Evolutionary conservation across 2,329 filamentous ascomycete genomes (phyloP), one percentile per base, ranked within the genome.

Genomic region (Cladophialophora chaetospira): DNA sequence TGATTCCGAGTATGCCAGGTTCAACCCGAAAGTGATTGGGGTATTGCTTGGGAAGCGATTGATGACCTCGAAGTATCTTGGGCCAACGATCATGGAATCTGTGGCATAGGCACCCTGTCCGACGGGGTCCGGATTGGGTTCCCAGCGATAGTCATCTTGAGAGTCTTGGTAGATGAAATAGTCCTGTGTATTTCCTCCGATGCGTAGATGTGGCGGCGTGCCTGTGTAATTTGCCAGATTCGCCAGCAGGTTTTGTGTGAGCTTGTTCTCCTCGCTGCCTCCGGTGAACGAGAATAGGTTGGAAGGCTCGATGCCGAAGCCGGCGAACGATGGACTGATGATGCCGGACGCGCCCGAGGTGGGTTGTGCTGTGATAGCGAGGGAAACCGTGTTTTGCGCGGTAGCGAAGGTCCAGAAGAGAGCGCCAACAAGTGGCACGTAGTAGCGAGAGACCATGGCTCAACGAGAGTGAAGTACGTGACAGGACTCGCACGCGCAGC

Each of bases 241-340:
- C 58, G 75, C 69, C 11, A 81, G 66, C 25, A 81, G 69, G 60
- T 79, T 77, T n/a, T 77, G 64, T 13, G 77, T 75, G 26, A 81
- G 65, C 8, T 67, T 42, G 63, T 81, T 81, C 15, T 75, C 62
- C 4, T 68, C 55, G 17, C 69, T 70, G 29, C 66, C 66, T 53
- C 79, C 78, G 10, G 76, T 79, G 66, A 78, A 81, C 48, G 77
- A 77, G 67, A 77, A 80, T 5, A 81, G 70, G 58, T 80, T 80
- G 17, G 77, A 79, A 23, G 78, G 74, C 69, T 81, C 79, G 60
- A 81, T 80, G 42, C 79, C 78, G 57, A 80, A 78, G 55, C 77
- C 77, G 8, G 76, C 77, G 62, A 75, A 80, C 1, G 75, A 76
- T 6, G 74, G 72, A 63, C 73, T 68, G 55, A 80, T 62, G 25